phyloP scores from a whole-genome alignment of 306 rosid genomes.

The Cicer chorassanicum region DNA sequence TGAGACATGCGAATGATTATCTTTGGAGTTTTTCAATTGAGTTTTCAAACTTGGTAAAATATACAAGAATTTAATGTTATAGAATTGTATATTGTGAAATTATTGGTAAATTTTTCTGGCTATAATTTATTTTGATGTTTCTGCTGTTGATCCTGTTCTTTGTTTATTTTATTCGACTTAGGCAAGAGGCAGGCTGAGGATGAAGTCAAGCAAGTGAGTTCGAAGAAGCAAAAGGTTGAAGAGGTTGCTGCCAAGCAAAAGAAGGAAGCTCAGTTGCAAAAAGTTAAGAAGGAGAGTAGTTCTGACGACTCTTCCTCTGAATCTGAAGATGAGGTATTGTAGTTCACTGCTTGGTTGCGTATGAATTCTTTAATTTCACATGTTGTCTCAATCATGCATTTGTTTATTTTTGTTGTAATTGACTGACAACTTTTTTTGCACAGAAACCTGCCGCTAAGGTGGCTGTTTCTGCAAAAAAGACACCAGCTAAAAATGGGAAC shows the following conservation, averaged over 20 bases:
- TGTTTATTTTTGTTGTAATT: not conserved
- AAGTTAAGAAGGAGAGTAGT: conserved; percentile 54
- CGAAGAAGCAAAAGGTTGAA: conserved; percentile 74
- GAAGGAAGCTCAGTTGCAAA: conserved; percentile 53
- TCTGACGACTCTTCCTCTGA: conserved; percentile 71
- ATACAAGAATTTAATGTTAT: not conserved
- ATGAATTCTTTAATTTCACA: not conserved
- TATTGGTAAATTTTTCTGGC: not conserved
- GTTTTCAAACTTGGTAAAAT: not conserved
- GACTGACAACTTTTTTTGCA: too few relatives aligned
- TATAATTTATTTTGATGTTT: not conserved
- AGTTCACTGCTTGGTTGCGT: not conserved
- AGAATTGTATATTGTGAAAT: not conserved
- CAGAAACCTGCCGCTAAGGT: conserved; percentile 57
- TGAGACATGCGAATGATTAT: not conserved
- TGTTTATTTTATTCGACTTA: not conserved
- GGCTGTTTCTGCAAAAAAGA: conserved; percentile 42
- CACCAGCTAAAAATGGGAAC: conserved; percentile 51
- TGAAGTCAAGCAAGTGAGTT: conserved; percentile 55
- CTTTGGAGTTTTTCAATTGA: not conserved
- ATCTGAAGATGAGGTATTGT: conserved; percentile 62
- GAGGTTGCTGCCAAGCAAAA: conserved; percentile 62
- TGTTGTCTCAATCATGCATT: not conserved
- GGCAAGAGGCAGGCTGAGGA: conserved; percentile 79
- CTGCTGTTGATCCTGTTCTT: not conserved